phyloP scores from a whole-genome alignment of 257 asterid species.

The Solanum clarkiae region DNA sequence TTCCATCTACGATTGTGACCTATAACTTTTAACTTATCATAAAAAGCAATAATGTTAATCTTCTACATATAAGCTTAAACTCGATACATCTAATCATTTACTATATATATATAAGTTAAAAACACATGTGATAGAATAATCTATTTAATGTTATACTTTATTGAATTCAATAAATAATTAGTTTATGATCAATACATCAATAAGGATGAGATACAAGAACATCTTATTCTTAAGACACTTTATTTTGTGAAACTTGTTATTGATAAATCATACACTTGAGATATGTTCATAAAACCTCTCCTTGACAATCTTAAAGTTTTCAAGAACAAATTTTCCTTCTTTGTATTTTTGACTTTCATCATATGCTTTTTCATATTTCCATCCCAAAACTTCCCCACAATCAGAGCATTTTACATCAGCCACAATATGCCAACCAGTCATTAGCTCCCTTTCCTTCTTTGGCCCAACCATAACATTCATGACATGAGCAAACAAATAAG shows the following conservation, averaged over 20 bases:
- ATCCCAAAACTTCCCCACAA: slow-evolving; percentile 41
- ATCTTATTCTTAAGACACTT: background rate
- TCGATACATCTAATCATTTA: background rate
- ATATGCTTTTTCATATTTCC: slow-evolving; percentile 49
- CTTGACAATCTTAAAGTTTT: slow-evolving; percentile 32
- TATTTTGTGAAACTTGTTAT: background rate
- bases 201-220: no score
- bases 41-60: background rate
- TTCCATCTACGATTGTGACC: background rate
- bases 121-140: accelerated
- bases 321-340: slow-evolving; percentile 50
- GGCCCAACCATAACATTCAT: slow-evolving; percentile 27
- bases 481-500: slow-evolving; percentile 38
- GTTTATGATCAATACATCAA: background rate
- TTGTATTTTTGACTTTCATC: slow-evolving; percentile 43
- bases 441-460: slow-evolving; percentile 30
- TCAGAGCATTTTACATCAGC: slow-evolving; percentile 45
- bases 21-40: background rate
- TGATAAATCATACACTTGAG: background rate
- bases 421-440: slow-evolving; percentile 47
- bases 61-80: background rate
- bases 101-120: background rate
- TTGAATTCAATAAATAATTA: background rate
- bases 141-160: background rate
- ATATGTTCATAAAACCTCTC: background rate